Conservation (phyloP, 805 yeast species). For the Pichia nakasei region DNA sequence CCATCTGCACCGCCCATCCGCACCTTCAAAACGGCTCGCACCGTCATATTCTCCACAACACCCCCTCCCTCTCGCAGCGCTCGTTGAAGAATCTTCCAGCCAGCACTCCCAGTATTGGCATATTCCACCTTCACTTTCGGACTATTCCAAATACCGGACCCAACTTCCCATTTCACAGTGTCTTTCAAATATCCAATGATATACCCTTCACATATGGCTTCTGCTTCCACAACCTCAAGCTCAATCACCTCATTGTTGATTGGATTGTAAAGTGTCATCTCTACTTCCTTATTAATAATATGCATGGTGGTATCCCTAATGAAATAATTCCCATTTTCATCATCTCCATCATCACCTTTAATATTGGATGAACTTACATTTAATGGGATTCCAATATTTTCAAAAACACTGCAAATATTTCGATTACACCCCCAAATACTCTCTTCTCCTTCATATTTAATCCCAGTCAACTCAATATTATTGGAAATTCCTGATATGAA, state of each 20-base stretch:
- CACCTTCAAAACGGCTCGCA: slow-evolving; percentile 35
- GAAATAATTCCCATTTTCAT: slow-evolving; percentile 21
- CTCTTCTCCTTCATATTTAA: slow-evolving; percentile 14
- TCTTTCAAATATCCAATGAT: slow-evolving; percentile 37
- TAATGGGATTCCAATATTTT: slow-evolving; percentile 1
- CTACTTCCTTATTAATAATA: slow-evolving; percentile 44
- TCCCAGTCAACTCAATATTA: slow-evolving; percentile 22
- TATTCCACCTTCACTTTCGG: slow-evolving; percentile 42
- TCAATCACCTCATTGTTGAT: slow-evolving; percentile 35
- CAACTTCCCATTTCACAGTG: slow-evolving; percentile 34
- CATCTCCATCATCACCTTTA: background rate
- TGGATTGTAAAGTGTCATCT: slow-evolving; percentile 48
- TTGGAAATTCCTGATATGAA: slow-evolving; percentile 13
- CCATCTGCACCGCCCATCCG: slow-evolving; percentile 30
- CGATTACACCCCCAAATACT: background rate
- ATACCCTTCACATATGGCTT: slow-evolving; percentile 39
- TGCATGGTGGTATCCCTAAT: slow-evolving; percentile 45
- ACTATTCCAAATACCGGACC: slow-evolving; percentile 45
- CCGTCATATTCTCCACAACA: slow-evolving; percentile 29
- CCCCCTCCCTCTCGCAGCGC: slow-evolving; percentile 47
- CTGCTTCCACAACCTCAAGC: slow-evolving; percentile 36
- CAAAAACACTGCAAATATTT: background rate
- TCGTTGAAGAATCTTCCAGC: slow-evolving; percentile 41
- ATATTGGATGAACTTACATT: slow-evolving; percentile 1
- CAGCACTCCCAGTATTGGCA: slow-evolving; percentile 29